Conservation (phyloP, 148 eudicot species). For the Chenopodium formosanum region DNA sequence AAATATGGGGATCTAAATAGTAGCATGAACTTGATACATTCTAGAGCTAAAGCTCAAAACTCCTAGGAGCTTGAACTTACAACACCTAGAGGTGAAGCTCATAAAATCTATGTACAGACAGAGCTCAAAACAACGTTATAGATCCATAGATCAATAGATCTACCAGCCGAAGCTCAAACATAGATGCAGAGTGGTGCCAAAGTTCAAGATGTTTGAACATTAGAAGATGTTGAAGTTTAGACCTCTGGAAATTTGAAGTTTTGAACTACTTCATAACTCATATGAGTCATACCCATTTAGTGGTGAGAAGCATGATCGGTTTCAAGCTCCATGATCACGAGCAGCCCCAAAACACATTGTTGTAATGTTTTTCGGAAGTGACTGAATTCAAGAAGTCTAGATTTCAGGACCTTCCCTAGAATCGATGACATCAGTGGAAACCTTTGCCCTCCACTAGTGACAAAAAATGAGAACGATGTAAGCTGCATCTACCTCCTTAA, state of each 20-base stretch:
- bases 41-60: neutral
- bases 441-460: neutral
- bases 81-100: neutral
- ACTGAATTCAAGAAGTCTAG: neutral
- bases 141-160: neutral
- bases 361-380: neutral
- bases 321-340: neutral
- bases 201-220: neutral
- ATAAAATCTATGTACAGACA: neutral
- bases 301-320: neutral
- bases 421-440: neutral
- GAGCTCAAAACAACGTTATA: neutral
- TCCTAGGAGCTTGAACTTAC: neutral
- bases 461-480: neutral
- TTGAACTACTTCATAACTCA: no score
- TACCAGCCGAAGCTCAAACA: neutral
- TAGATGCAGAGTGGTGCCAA: neutral
- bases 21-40: neutral
- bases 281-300: neutral
- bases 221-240: no score
- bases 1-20: neutral
- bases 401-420: neutral
- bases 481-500: neutral
- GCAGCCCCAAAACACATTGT: neutral
- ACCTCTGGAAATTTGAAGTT: neutral